Base-by-base conservation (phyloP, 257 asterid species). In the Jacaranda copaia region DNA sequence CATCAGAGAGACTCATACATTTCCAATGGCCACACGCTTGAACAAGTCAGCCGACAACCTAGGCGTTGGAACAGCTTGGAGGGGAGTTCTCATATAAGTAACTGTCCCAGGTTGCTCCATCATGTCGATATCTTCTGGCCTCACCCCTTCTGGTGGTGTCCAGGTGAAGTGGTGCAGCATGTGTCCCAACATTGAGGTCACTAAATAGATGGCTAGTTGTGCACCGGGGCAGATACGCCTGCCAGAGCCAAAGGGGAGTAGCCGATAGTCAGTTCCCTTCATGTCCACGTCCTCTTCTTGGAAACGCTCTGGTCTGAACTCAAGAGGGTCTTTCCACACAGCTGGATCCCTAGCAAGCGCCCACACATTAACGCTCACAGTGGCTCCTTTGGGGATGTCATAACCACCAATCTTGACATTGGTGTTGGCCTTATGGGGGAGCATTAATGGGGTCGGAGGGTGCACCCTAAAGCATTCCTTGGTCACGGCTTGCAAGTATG, bases 381-480 rank as follows among this genome's bases (percentile, higher is more conserved):
- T 88, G 56, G 97, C 82, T 1, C 97, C 98, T 48, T 91, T 88
- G 0, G 97, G 98, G 74, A 93, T 63, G 78, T 93, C 97, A 42
- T 87, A 93, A 18, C 98, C 97, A 0, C 92, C 94, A 4, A 92
- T 79, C 77, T 90, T 92, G 78, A 87, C 92, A 45, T 85, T 39
- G 46, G 91, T 59, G 66, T 65, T 87, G 19, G 96, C 98, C 82
- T 81, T 87, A 68, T 92, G 98, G 3, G 98, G 98, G 69, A 92
- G 92, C 92, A 89, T 88, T 7, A 92, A 39, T 2, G 98, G 98
- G 8, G 98, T 92, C 36, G 96, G 98, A 1, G 96, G 95, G 80
- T 92, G 98, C 81, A 92, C 15, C 72, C 96, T 79, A 25, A 88
- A 83, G 72, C 96, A 89, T 76, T 92, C 96, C 70, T 92, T 92